Conservation (phyloP, 257 asterid genomes). For the Jacaranda copaia region DNA sequence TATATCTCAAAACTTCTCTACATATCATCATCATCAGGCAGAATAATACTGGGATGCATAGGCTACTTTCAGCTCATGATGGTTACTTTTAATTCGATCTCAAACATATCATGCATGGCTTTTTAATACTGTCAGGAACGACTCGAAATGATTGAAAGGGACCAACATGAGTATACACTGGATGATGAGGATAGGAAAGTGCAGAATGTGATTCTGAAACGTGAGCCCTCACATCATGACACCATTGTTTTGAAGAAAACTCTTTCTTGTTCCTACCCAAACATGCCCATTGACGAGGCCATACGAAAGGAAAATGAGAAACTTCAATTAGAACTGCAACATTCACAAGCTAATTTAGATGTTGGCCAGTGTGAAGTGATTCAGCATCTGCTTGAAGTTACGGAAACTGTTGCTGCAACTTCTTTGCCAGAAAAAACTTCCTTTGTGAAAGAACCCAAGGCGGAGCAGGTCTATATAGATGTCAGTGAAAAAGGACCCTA, state of each 20-base stretch:
- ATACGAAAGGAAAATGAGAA: conserved; percentile 76
- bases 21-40: not conserved
- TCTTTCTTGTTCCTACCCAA: conserved; percentile 88
- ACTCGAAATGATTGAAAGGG: conserved; percentile 73
- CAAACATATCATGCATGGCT: not conserved
- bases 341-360: conserved; percentile 81
- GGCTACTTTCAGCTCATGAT: not conserved
- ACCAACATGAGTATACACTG: conserved; percentile 77
- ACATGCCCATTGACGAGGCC: conserved; percentile 73
- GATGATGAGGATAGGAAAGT: conserved; percentile 84
- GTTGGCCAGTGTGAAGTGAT: conserved; percentile 87
- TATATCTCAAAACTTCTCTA: not conserved
- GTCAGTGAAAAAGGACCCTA: conserved; percentile 40
- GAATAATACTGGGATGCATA: too few species aligned
- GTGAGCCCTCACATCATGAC: conserved; percentile 74
- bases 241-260: conserved; percentile 72
- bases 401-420: conserved; percentile 78
- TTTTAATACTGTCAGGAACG: conserved; percentile 63
- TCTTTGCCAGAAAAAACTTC: conserved; percentile 58
- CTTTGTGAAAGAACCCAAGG: conserved; percentile 52
- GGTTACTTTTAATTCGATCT: not conserved
- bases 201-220: conserved; percentile 75
- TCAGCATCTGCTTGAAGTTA: conserved; percentile 88
- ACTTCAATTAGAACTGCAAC: conserved; percentile 84
- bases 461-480: conserved; percentile 53